Percentiles rank a stretch among this genome's conserved stretches.
phyloP scores from a whole-genome alignment of 768 basidiomycete species.

The Lactifluus subvellereus region DNA sequence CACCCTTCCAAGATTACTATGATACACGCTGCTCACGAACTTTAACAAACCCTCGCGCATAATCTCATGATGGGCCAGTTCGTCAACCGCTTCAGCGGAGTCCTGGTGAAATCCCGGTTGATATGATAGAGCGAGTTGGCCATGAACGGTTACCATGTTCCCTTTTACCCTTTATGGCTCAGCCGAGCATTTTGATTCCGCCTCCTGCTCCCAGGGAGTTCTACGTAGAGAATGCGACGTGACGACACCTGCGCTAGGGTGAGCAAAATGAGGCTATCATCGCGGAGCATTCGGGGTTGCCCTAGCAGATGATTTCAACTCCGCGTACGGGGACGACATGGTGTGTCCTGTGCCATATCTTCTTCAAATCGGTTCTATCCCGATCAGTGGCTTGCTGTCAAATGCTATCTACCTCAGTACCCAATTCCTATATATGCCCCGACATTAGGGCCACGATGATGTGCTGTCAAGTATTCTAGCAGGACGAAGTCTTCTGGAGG shows the following conservation, averaged over 20 bases:
- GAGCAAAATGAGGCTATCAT: background rate
- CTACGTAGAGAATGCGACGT: background rate
- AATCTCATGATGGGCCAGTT: too few relatives aligned
- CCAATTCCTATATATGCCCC: too few relatives aligned
- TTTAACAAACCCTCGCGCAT: too few relatives aligned
- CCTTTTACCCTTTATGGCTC: background rate
- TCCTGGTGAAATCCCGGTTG: too few relatives aligned
- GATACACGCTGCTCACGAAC: too few relatives aligned
- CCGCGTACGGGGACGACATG: background rate
- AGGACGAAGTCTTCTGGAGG: background rate
- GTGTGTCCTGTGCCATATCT: background rate
- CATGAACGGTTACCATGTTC: too few relatives aligned
- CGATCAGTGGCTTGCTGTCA: background rate
- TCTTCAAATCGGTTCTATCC: background rate
- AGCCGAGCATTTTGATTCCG: background rate
- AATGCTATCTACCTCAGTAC: too few relatives aligned
- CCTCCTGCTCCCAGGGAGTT: background rate
- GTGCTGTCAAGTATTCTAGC: background rate
- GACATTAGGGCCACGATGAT: background rate
- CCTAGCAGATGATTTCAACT: background rate
- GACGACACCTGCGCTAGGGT: background rate
- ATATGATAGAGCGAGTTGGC: too few relatives aligned
- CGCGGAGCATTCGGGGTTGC: background rate
- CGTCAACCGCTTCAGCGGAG: too few relatives aligned
- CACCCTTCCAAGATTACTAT: too few relatives aligned